Evolutionary conservation across 176 grass and related monocot genomes (phyloP).

Genomic region (Leersia perrieri): DNA sequence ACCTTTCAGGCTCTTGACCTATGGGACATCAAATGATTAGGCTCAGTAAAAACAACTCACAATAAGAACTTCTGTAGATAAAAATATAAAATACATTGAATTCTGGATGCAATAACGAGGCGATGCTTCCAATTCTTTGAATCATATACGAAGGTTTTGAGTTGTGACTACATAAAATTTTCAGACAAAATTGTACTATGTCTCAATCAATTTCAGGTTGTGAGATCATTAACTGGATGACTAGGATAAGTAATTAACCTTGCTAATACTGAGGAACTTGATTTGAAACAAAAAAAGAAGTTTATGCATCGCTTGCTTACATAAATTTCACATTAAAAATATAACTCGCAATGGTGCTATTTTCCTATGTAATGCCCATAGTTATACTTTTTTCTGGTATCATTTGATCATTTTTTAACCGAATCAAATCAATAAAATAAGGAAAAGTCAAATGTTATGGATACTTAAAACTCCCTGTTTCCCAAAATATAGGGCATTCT

Average conservation of each 20-base stretch:
- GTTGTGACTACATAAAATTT: not conserved
- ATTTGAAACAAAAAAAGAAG: not conserved
- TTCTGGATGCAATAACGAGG: slow-evolving; percentile 8
- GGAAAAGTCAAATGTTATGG: not conserved
- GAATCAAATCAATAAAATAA: slow-evolving; percentile 18
- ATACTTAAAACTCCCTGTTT: not conserved
- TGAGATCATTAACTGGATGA: not conserved
- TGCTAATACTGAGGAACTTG: not conserved
- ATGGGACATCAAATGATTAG: slow-evolving; percentile 11
- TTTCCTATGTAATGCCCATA: slow-evolving; percentile 8
- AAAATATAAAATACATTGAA: not conserved
- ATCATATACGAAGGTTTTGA: not conserved
- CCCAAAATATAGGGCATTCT: not conserved
- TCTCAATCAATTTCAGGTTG: not conserved
- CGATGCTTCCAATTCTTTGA: not conserved
- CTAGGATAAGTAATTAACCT: slow-evolving; percentile 15
- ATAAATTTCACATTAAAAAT: not conserved
- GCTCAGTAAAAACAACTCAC: not conserved
- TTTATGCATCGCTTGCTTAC: not conserved
- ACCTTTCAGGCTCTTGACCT: slow-evolving; percentile 82
- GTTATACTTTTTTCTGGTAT: not conserved
- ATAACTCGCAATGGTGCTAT: not conserved
- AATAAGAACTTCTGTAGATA: slow-evolving; percentile 7
- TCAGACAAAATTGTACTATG: slow-evolving; percentile 1
- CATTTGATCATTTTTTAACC: slow-evolving; percentile 1